A percentile compares a stretch with the other conserved stretches of the same genome.
These are phyloP conservation scores for Litchi chinensis DNA, from an alignment of 345 rosid species.

Conservation along the genomic window DNA sequence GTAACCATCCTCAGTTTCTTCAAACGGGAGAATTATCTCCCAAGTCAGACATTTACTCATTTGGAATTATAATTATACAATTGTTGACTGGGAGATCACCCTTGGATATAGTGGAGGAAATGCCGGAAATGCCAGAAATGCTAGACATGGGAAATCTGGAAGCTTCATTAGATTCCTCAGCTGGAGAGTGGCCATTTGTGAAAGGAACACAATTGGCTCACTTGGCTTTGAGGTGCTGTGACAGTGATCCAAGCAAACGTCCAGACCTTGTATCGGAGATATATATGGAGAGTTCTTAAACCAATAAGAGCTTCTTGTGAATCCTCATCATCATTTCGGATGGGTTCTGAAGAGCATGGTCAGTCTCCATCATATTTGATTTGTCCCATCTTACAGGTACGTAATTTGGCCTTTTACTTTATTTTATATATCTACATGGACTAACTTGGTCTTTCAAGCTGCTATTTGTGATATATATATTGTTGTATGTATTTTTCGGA, in stretches of 20 bases:
- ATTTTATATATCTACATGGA: neutral
- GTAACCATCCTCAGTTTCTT: constrained; percentile 21
- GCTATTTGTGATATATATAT: no score
- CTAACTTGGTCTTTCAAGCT: no score
- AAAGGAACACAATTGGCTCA: constrained; percentile 31
- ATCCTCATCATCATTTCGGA: constrained; percentile 20
- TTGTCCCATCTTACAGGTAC: constrained; percentile 50
- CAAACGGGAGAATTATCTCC: constrained; percentile 19
- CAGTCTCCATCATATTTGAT: constrained; percentile 47
- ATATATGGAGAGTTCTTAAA: constrained; percentile 27
- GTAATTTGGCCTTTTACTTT: neutral
- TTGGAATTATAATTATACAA: constrained; percentile 35
- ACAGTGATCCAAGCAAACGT: constrained; percentile 15
- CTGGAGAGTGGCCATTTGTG: constrained; percentile 33
- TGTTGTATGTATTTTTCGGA: no score
- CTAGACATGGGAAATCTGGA: constrained; percentile 4
- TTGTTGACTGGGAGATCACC: constrained; percentile 31
- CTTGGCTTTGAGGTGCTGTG: constrained; percentile 37
- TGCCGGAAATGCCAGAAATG: constrained; percentile 5
- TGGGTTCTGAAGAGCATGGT: constrained; percentile 31
- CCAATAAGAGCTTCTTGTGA: constrained; percentile 33
- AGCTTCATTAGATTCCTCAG: constrained; percentile 28
- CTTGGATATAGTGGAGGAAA: neutral
- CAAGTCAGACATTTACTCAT: constrained; percentile 32
- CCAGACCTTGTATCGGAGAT: constrained; percentile 39